Evolutionary conservation across 2,329 filamentous ascomycete species (phyloP).

Genomic region (Diaporthe ilicicola): DNA sequence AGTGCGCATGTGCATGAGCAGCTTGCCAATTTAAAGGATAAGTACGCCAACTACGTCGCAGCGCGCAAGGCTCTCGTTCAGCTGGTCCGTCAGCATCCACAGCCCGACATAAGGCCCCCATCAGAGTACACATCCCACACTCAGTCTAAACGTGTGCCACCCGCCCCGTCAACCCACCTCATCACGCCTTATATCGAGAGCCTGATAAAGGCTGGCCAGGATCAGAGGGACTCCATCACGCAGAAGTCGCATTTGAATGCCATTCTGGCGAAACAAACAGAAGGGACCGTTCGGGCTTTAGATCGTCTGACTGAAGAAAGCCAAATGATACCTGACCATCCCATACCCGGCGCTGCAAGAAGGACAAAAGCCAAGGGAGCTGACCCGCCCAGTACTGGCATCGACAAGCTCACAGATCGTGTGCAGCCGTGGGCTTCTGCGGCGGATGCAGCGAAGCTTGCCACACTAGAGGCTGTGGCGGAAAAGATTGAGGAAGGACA

Average conservation of each 20-base stretch:
- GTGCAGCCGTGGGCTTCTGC: slow-evolving; percentile 68
- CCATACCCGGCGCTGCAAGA: slow-evolving; percentile 48
- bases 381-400: slow-evolving; percentile 49
- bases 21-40: slow-evolving; percentile 58
- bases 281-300: slow-evolving; percentile 59
- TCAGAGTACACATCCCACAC: background rate
- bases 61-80: slow-evolving; percentile 58
- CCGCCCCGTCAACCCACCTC: slow-evolving; percentile 50
- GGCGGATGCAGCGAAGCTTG: slow-evolving; percentile 66
- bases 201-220: slow-evolving; percentile 60
- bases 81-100: slow-evolving; percentile 46
- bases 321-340: slow-evolving; percentile 64
- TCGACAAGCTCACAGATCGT: slow-evolving; percentile 50
- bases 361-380: slow-evolving; percentile 53
- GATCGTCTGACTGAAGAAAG: slow-evolving; percentile 68
- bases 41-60: slow-evolving; percentile 63
- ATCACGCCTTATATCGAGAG: slow-evolving; percentile 65
- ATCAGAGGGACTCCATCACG: slow-evolving; percentile 64
- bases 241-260: slow-evolving; percentile 67
- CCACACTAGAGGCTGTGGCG: slow-evolving; percentile 64
- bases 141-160: background rate
- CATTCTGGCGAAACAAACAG: slow-evolving; percentile 58
- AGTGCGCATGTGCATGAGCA: slow-evolving; percentile 47
- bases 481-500: slow-evolving; percentile 69
- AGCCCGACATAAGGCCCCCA: slow-evolving; percentile 39